A percentile compares a stretch with the other conserved stretches of the same genome.
Evolutionary conservation across 305 asterid genomes (phyloP).

Genomic region (Monarda citriodora): DNA sequence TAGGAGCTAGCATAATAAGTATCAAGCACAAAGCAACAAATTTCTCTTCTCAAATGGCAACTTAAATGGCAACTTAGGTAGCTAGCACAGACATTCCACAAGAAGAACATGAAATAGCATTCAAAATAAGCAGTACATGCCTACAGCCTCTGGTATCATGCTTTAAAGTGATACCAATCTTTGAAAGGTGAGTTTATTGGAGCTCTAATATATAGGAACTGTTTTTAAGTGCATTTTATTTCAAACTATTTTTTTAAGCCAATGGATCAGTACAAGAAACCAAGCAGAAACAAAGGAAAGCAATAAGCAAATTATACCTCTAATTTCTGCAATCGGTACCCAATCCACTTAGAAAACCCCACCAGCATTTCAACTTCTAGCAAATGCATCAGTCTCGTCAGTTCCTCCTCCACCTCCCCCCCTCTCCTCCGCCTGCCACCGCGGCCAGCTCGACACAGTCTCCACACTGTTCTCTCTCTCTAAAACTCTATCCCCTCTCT

Average conservation of each 20-base stretch:
- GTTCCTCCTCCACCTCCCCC: slow-evolving; percentile 46
- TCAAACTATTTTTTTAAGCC: too few relatives aligned
- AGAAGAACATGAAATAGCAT: neutral
- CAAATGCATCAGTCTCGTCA: slow-evolving; percentile 45
- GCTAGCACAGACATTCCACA: neutral
- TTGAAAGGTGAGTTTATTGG: neutral
- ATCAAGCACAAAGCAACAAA: neutral
- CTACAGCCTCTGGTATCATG: neutral
- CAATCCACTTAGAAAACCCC: slow-evolving; percentile 9
- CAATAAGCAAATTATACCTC: slow-evolving; percentile 30
- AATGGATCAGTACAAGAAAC: slow-evolving; percentile 1
- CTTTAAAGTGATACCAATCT: neutral
- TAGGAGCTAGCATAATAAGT: neutral
- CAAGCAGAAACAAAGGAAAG: neutral
- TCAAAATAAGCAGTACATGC: slow-evolving; percentile 1
- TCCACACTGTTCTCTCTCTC: slow-evolving; percentile 73
- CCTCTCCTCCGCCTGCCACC: slow-evolving; percentile 61
- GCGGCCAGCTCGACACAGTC: slow-evolving; percentile 79
- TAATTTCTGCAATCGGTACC: slow-evolving; percentile 19
- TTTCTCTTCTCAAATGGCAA: neutral
- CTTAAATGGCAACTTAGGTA: too few relatives aligned
- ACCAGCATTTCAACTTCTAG: slow-evolving; percentile 32
- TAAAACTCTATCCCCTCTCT: slow-evolving; percentile 48
- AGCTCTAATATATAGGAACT: neutral
- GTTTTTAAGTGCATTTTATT: slow-evolving; percentile 7